phyloP scores from a whole-genome alignment of 257 asterid species.

The Capsicum baccatum region DNA sequence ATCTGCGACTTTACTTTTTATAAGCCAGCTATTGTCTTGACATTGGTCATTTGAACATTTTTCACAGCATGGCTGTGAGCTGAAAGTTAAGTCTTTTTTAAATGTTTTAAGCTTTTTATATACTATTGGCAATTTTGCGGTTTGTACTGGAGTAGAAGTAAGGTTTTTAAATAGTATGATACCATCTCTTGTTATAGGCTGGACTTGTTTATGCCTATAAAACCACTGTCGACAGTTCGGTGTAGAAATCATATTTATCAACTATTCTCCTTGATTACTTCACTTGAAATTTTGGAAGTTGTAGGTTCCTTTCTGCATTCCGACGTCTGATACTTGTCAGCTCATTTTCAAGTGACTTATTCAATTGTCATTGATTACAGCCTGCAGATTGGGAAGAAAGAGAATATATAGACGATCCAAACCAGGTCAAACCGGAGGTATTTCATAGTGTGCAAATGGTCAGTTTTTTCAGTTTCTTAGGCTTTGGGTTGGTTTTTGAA shows the following conservation, averaged over 20 bases:
- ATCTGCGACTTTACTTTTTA: too few relatives aligned
- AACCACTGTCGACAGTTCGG: neutral
- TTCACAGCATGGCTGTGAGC: too few relatives aligned
- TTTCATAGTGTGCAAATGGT: neutral
- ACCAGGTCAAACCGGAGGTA: constrained; percentile 37
- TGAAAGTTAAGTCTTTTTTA: too few relatives aligned
- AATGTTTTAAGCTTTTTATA: too few relatives aligned
- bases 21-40: too few relatives aligned
- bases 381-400: constrained; percentile 47
- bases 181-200: neutral
- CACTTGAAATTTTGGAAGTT: neutral
- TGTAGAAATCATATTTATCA: neutral
- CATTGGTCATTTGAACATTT: too few relatives aligned
- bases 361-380: constrained; percentile 13
- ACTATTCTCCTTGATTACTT: neutral
- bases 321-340: neutral
- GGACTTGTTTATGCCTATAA: neutral
- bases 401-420: constrained; percentile 37
- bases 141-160: too few relatives aligned
- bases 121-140: too few relatives aligned
- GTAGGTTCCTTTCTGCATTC: too few relatives aligned
- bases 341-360: neutral
- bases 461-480: too few relatives aligned
- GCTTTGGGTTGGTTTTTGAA: too few relatives aligned
- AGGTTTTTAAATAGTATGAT: too few relatives aligned